Evolutionary conservation across 768 basidiomycete genomes (phyloP).

Genomic region (Trametes meyenii): DNA sequence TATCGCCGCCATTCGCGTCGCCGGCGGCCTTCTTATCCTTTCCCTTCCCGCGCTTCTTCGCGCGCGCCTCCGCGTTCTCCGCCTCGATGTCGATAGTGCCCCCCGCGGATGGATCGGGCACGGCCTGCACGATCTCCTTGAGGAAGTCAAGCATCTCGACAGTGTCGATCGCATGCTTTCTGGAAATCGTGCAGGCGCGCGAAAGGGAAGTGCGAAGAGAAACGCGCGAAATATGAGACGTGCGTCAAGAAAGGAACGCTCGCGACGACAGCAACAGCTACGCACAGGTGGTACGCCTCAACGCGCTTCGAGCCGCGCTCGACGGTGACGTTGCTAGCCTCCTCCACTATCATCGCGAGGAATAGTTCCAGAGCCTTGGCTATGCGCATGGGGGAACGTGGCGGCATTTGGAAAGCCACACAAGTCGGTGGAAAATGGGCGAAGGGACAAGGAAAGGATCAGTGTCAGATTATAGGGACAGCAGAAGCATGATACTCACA

Average conservation of each 20-base stretch:
- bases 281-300: slow-evolving; percentile 91
- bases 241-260: not conserved
- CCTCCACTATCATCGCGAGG: slow-evolving; percentile 79
- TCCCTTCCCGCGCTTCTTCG: slow-evolving; percentile 58
- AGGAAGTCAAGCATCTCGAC: slow-evolving; percentile 93
- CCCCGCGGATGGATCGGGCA: slow-evolving; percentile 87
- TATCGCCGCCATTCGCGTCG: slow-evolving; percentile 39
- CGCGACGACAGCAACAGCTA: slow-evolving; percentile 26
- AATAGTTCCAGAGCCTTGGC: slow-evolving; percentile 96
- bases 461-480: too few species aligned
- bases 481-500: slow-evolving; percentile 56
- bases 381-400: slow-evolving; percentile 35
- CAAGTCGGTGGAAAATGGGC: not conserved
- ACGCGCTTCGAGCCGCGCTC: slow-evolving; percentile 85
- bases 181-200: slow-evolving; percentile 35
- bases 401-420: not conserved
- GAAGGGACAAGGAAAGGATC: not conserved
- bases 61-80: slow-evolving; percentile 48
- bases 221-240: not conserved
- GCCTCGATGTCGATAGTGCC: slow-evolving; percentile 75
- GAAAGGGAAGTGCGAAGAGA: not conserved
- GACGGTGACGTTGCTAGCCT: slow-evolving; percentile 77
- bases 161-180: slow-evolving; percentile 90
- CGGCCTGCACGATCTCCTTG: slow-evolving; percentile 83
- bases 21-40: slow-evolving; percentile 46